These are phyloP conservation scores for Calophaca sinica DNA, from an alignment of 306 rosid genomes.

Conservation along the genomic window DNA sequence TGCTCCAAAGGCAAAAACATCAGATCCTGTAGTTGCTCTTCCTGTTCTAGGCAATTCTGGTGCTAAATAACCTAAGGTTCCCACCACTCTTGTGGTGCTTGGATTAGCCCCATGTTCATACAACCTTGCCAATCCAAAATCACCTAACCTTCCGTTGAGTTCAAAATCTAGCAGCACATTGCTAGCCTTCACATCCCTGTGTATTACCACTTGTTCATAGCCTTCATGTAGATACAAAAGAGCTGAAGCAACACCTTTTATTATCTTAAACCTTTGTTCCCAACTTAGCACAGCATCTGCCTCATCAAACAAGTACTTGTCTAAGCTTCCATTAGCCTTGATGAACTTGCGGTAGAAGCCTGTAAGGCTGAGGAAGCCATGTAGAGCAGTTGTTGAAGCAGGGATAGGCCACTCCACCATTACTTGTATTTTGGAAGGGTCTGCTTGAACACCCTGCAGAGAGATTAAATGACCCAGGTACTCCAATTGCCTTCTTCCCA, in stretches of 20 bases:
- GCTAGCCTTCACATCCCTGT: slow-evolving; percentile 87
- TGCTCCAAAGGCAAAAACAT: slow-evolving; percentile 81
- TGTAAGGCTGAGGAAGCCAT: too few relatives aligned
- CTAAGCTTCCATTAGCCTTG: slow-evolving; percentile 88
- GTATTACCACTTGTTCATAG: slow-evolving; percentile 79
- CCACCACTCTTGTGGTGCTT: slow-evolving; percentile 82
- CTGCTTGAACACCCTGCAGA: too few relatives aligned
- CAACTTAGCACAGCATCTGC: slow-evolving; percentile 60
- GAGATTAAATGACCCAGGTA: too few relatives aligned
- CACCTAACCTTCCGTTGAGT: slow-evolving; percentile 76
- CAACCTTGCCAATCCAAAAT: slow-evolving; percentile 78
- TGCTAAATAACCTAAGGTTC: slow-evolving; percentile 84
- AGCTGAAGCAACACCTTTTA: slow-evolving; percentile 81
- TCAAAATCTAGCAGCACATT: slow-evolving; percentile 78
- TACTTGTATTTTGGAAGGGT: too few relatives aligned
- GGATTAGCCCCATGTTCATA: slow-evolving; percentile 85
- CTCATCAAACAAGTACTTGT: slow-evolving; percentile 65
- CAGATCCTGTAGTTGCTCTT: slow-evolving; percentile 72
- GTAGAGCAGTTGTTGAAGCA: too few relatives aligned
- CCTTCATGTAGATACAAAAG: slow-evolving; percentile 84
- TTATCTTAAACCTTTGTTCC: slow-evolving; percentile 76
- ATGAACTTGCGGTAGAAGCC: not conserved
- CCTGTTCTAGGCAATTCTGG: slow-evolving; percentile 86
- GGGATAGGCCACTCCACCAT: too few relatives aligned
- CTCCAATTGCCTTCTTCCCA: too few relatives aligned